Conservation (phyloP, 2,329 filamentous ascomycete species). For the Ophiostoma triangulosporum region DNA sequence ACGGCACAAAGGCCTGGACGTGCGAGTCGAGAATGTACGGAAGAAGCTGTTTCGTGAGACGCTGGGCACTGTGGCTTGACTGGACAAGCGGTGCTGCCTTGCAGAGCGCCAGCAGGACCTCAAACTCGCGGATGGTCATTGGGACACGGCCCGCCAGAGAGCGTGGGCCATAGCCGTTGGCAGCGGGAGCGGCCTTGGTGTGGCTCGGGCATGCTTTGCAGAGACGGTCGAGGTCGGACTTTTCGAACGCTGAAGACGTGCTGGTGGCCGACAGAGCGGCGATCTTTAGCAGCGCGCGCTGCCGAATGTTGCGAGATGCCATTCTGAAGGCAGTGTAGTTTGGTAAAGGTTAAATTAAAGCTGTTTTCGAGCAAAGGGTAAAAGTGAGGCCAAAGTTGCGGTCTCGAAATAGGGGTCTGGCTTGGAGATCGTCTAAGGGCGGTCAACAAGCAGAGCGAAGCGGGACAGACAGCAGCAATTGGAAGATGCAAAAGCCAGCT, state of each 20-base stretch:
- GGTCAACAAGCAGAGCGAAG: background rate
- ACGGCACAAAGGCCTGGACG: conserved; percentile 61
- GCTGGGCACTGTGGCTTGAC: conserved; percentile 58
- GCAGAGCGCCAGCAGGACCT: conserved; percentile 82
- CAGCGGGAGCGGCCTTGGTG: conserved; percentile 27
- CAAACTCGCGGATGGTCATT: conserved; percentile 76
- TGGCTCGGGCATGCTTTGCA: conserved; percentile 43
- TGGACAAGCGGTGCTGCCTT: conserved; percentile 70
- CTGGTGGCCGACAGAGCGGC: conserved; percentile 46
- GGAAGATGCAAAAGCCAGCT: too few species aligned
- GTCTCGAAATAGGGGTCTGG: background rate
- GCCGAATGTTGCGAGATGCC: conserved; percentile 45
- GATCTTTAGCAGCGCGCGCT: conserved; percentile 51
- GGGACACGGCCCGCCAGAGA: conserved; percentile 39
- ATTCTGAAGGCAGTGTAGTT: conserved; percentile 4
- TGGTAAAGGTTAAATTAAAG: too few species aligned
- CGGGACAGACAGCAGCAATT: background rate
- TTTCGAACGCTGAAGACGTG: conserved; percentile 40
- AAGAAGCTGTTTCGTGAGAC: conserved; percentile 63
- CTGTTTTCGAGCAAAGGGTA: background rate
- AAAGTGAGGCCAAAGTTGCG: background rate
- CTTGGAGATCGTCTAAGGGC: background rate
- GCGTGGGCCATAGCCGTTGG: conserved; percentile 35
- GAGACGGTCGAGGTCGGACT: conserved; percentile 48
- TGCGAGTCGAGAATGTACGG: conserved; percentile 81